phyloP scores from a whole-genome alignment of 495 filamentous ascomycete genomes.

The Neohortaea acidophila region DNA sequence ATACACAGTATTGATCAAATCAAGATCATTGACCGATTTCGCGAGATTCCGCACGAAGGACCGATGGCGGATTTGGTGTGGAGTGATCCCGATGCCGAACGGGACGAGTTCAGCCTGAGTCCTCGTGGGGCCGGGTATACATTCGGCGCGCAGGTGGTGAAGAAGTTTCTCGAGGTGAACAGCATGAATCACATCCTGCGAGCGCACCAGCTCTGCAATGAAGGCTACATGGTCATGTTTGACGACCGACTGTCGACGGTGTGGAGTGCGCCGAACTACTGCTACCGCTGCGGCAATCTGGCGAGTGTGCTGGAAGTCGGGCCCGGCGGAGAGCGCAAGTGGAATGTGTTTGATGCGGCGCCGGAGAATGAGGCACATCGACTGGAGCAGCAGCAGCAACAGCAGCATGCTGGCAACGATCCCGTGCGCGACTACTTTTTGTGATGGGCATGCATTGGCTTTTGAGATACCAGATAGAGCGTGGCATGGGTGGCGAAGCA shows the following conservation, averaged over 20 bases:
- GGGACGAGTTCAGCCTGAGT: conserved; percentile 89
- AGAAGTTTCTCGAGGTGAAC: conserved; percentile 94
- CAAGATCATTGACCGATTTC: conserved; percentile 96
- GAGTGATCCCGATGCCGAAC: conserved; percentile 90
- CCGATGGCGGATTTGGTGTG: conserved; percentile 99
- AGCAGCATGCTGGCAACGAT: conserved; percentile 20
- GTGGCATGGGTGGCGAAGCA: too few relatives aligned
- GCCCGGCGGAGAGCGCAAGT: conserved; percentile 76
- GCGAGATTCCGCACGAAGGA: conserved; percentile 94
- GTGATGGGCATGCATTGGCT: neutral
- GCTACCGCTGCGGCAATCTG: conserved; percentile 95
- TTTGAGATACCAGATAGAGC: conserved; percentile 4
- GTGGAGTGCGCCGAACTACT: conserved; percentile 97
- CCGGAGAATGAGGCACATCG: conserved; percentile 90
- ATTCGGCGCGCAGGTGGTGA: conserved; percentile 91
- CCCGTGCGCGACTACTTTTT: conserved; percentile 17
- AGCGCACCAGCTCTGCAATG: conserved; percentile 93
- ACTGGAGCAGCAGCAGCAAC: conserved; percentile 47
- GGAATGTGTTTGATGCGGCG: conserved; percentile 93
- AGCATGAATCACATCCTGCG: conserved; percentile 91
- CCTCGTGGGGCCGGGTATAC: conserved; percentile 92
- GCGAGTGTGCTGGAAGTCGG: conserved; percentile 92
- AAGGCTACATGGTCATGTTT: conserved; percentile 90
- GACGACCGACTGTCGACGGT: conserved; percentile 90
- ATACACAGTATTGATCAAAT: conserved; percentile 99